Evolutionary conservation across 345 rosid genomes (phyloP), one percentile per base, ranked within the genome.

Genomic region (Bruguiera sexangula): DNA sequence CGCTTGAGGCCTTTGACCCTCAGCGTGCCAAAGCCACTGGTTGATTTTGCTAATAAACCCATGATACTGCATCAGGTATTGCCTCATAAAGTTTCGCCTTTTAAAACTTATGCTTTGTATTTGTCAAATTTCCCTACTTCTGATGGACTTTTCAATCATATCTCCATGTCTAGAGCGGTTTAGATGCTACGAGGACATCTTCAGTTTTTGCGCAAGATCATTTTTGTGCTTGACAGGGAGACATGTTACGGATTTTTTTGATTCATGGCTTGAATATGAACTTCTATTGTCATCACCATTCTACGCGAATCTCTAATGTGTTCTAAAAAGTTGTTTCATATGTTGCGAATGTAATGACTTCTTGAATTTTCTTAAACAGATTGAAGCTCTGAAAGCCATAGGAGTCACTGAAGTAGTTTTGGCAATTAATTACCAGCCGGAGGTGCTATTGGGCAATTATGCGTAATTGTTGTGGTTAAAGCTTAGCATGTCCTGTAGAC

Each of bases 11-110:
- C 98, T 31, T 75, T 94, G 87, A 94, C 98, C 9, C 98, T 94
- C 37, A 94, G 96, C 65, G 83, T 94, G 70, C 97, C 98, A 4
- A 94, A 94, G 80, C 98, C 98, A 4, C 96, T 94, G 21, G 98
- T 94, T 75, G 98, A 92, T 22, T 94, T 94, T 63, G 98, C 96
- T 51, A 92, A 94, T 80, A 94, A 94, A 74, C 98, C 98, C 65
- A 92, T 92, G 97, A 94, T 94, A 82, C 85, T 92, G 75, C 97
- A 92, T 80, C 98, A 94, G 98, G 97, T 92, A 85, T 67, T 21
- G 21, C 13, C 68, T 67, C 60, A 21, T 43, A 22, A 11, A 24
- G 21, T 61, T 19, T 21, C 55, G 36, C 62, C 53, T 31, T 36
- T 50, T 26, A 22, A 19, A 20, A 27, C 18, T 16, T 32, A 3